Conservation (phyloP, 2,329 filamentous ascomycete genomes). For the Sporothrix schenckii region DNA sequence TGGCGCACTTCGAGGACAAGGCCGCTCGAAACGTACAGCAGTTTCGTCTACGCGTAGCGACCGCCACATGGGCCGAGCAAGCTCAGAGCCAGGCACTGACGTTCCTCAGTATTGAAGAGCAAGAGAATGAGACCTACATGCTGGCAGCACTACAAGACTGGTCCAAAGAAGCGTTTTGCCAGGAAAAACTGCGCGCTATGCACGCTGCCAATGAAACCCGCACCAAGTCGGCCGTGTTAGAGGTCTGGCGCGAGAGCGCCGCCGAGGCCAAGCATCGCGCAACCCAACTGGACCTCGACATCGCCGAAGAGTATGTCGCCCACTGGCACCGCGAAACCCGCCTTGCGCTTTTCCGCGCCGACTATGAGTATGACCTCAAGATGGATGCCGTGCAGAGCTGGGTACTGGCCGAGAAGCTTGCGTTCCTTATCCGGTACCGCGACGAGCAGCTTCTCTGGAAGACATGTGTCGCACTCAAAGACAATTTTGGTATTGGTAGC, state of each 20-base stretch:
- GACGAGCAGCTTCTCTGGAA: slow-evolving; percentile 35
- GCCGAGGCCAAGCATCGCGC: slow-evolving; percentile 15
- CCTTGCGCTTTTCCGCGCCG: slow-evolving; percentile 36
- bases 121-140: slow-evolving; percentile 30
- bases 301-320: slow-evolving; percentile 36
- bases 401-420: slow-evolving; percentile 40
- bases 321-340: slow-evolving; percentile 41
- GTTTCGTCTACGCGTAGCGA: slow-evolving; percentile 33
- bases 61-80: slow-evolving; percentile 31
- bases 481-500: background rate
- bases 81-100: slow-evolving; percentile 24
- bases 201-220: background rate
- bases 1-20: slow-evolving; percentile 30
- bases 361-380: slow-evolving; percentile 35
- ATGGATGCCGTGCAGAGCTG: slow-evolving; percentile 38
- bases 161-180: slow-evolving; percentile 27
- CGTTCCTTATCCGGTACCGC: slow-evolving; percentile 37
- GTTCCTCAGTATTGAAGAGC: slow-evolving; percentile 29
- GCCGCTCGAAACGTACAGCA: slow-evolving; percentile 34
- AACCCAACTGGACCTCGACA: slow-evolving; percentile 26
- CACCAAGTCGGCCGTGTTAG: background rate
- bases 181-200: slow-evolving; percentile 27
- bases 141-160: slow-evolving; percentile 33
- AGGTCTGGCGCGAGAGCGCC: slow-evolving; percentile 23
- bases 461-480: background rate